phyloP scores from a whole-genome alignment of 73 alveolate genomes.

The Breviolum minutum region DNA sequence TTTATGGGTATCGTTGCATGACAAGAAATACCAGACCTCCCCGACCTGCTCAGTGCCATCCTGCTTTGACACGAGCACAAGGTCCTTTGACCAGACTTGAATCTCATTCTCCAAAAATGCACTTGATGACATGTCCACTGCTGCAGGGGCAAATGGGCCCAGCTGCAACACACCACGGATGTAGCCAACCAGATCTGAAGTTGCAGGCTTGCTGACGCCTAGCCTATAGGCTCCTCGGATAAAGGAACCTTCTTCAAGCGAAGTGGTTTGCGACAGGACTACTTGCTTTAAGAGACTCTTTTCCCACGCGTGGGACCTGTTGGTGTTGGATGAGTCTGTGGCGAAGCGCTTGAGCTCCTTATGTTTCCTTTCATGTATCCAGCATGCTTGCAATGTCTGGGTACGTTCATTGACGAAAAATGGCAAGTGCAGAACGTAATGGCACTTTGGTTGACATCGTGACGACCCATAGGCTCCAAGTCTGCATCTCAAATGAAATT shows the following conservation, averaged over 20 bases:
- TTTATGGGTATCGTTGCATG: neutral
- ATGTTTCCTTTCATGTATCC: constrained; percentile 3
- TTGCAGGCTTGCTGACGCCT: neutral
- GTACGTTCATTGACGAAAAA: neutral
- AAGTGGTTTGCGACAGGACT: neutral
- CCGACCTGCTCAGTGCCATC: constrained; percentile 1
- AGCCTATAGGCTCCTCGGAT: neutral
- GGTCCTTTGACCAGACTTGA: neutral
- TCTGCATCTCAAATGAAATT: neutral
- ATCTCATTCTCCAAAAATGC: neutral
- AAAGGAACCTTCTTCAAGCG: neutral
- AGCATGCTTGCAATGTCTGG: neutral
- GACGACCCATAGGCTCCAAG: neutral
- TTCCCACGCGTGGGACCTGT: neutral
- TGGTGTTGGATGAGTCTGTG: neutral
- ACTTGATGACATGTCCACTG: neutral
- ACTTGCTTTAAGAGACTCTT: neutral
- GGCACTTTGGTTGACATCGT: constrained; percentile 1
- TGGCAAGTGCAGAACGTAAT: neutral
- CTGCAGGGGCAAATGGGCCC: neutral
- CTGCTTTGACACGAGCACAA: neutral
- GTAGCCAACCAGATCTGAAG: neutral
- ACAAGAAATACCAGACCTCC: neutral
- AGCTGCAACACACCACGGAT: neutral
- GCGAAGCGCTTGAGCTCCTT: neutral